Percentiles rank a stretch among this genome's conserved stretches.
Evolutionary conservation across 768 basidiomycete genomes (phyloP).

Genomic region (Russula sp.): DNA sequence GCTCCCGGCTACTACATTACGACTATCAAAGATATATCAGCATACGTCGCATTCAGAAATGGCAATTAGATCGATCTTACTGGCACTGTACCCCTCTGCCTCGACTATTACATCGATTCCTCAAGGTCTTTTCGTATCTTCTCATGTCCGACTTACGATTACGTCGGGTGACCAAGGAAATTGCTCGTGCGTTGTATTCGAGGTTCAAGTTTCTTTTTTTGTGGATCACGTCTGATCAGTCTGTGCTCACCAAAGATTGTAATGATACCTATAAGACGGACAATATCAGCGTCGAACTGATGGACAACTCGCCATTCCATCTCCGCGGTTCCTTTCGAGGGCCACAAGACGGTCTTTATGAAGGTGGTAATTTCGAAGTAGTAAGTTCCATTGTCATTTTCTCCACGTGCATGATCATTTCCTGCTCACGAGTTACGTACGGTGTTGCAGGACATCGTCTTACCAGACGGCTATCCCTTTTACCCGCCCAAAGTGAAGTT

Average conservation of each 20-base stretch:
- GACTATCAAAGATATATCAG: not conserved
- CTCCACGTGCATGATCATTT: not conserved
- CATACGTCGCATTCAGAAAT: not conserved
- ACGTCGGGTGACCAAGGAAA: slow-evolving; percentile 91
- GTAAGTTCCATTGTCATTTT: slow-evolving; percentile 46
- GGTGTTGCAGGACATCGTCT: slow-evolving; percentile 71
- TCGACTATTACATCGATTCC: not conserved
- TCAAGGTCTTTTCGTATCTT: not conserved
- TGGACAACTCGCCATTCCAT: slow-evolving; percentile 88
- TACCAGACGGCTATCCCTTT: slow-evolving; percentile 87
- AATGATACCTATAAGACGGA: slow-evolving; percentile 85
- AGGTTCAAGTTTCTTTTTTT: not conserved
- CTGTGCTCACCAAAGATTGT: slow-evolving; percentile 57
- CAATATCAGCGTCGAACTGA: slow-evolving; percentile 75
- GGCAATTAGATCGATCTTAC: not conserved
- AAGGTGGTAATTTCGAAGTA: slow-evolving; percentile 87
- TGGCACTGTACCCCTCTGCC: not conserved
- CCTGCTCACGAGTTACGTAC: no score
- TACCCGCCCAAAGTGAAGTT: slow-evolving; percentile 98
- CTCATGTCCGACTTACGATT: slow-evolving; percentile 62
- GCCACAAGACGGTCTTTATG: slow-evolving; percentile 88
- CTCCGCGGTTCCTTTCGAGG: slow-evolving; percentile 89
- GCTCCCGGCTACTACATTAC: no score
- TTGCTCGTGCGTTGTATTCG: slow-evolving; percentile 61
- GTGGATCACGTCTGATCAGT: slow-evolving; percentile 2